phyloP scores from a whole-genome alignment of 108 stramenopile species.

The Asterionellopsis glacialis region DNA sequence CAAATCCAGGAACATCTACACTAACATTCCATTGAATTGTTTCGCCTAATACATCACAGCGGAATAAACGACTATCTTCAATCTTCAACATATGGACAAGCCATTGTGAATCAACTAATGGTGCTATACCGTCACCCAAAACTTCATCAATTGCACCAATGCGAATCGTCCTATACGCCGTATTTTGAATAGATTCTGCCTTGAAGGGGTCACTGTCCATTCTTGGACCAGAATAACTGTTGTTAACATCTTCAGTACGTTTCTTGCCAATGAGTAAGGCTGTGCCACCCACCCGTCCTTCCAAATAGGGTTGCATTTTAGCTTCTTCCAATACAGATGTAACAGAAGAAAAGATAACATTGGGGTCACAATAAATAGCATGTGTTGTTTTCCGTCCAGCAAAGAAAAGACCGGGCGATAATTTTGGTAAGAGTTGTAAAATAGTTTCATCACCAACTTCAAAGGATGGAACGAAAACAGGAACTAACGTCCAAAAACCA shows the following conservation, averaged over 20 bases:
- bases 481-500: conserved; percentile 71
- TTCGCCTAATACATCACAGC: conserved; percentile 78
- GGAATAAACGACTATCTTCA: conserved; percentile 68
- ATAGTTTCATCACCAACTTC: conserved; percentile 18
- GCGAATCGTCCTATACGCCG: conserved; percentile 60
- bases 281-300: conserved; percentile 38
- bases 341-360: conserved; percentile 47
- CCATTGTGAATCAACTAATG: conserved; percentile 61
- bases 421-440: conserved; percentile 58
- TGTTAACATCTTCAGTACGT: conserved; percentile 20
- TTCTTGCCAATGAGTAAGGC: conserved; percentile 50
- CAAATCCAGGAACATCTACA: conserved; percentile 51
- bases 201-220: not conserved
- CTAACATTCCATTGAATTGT: conserved; percentile 64
- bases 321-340: conserved; percentile 42
- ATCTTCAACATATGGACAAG: conserved; percentile 57
- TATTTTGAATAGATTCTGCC: conserved; percentile 28
- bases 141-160: conserved; percentile 58
- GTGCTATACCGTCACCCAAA: conserved; percentile 36
- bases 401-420: conserved; percentile 80
- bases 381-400: conserved; percentile 30
- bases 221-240: not conserved
- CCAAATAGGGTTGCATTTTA: conserved; percentile 33
- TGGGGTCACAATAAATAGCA: conserved; percentile 64
- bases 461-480: conserved; percentile 35